Percentiles rank a stretch among this genome's conserved stretches.
These are phyloP conservation scores for Omphalea diandra DNA, from an alignment of 441 rosid species.

Conservation along the genomic window DNA sequence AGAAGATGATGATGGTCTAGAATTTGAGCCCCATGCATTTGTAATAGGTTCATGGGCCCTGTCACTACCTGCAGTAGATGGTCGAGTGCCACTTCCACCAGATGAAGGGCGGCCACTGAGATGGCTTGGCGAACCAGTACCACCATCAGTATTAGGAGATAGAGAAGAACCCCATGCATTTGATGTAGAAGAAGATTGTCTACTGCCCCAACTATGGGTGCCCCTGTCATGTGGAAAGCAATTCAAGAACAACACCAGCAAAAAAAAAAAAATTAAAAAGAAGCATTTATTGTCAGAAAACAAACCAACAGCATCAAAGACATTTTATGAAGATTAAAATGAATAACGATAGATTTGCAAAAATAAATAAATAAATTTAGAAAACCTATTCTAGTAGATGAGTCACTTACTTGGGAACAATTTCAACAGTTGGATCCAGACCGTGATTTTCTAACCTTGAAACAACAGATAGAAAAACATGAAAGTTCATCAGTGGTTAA, in stretches of 20 bases:
- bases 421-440: constrained; percentile 92
- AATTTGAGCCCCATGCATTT: constrained; percentile 71
- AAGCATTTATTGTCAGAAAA: constrained; percentile 4
- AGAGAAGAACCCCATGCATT: constrained; percentile 90
- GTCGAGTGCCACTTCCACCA: constrained; percentile 89
- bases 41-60: constrained; percentile 57
- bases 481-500: constrained; percentile 8
- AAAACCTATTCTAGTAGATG: not conserved
- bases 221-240: constrained; percentile 55
- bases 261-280: no score
- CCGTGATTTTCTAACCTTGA: constrained; percentile 97
- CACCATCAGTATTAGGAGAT: constrained; percentile 74
- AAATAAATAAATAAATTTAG: no score
- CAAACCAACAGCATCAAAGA: not conserved
- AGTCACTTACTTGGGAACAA: constrained; percentile 95
- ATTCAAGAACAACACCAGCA: constrained; percentile 13
- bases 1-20: constrained; percentile 98
- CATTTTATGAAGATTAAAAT: constrained; percentile 6
- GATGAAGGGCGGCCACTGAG: constrained; percentile 94
- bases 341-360: not conserved
- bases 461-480: constrained; percentile 33
- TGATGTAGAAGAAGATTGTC: constrained; percentile 59
- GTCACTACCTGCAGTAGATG: constrained; percentile 93
- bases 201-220: constrained; percentile 95
- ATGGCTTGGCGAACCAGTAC: constrained; percentile 77